Evolutionary conservation across 2,329 filamentous ascomycete genomes (phyloP).

Genomic region (Xylariaceae sp.): DNA sequence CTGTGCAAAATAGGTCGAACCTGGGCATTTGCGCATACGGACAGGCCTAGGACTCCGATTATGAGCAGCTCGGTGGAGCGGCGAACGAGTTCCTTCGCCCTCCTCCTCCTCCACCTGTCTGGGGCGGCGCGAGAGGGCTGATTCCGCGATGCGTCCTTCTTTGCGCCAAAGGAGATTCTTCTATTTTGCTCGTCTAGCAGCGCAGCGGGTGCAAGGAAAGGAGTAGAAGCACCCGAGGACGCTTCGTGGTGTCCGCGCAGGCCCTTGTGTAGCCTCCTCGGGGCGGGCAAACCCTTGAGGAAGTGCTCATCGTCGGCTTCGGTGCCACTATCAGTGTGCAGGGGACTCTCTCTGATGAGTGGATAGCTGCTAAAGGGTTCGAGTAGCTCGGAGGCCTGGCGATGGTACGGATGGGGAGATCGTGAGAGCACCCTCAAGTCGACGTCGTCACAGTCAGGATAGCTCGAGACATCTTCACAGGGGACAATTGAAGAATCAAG

Average conservation of each 20-base stretch:
- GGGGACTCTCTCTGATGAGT: slow-evolving; percentile 58
- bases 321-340: slow-evolving; percentile 86
- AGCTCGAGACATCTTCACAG: slow-evolving; percentile 35
- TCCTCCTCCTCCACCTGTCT: slow-evolving; percentile 52
- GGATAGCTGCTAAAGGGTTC: slow-evolving; percentile 55
- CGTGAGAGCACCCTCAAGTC: slow-evolving; percentile 60
- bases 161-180: slow-evolving; percentile 29
- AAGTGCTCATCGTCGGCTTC: slow-evolving; percentile 95
- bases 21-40: slow-evolving; percentile 55
- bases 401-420: slow-evolving; percentile 73
- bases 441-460: slow-evolving; percentile 47
- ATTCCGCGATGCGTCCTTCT: slow-evolving; percentile 30
- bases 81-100: slow-evolving; percentile 59
- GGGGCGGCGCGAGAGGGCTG: slow-evolving; percentile 36
- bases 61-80: slow-evolving; percentile 61
- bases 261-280: slow-evolving; percentile 80
- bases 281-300: slow-evolving; percentile 83
- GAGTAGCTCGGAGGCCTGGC: slow-evolving; percentile 62
- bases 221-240: slow-evolving; percentile 62
- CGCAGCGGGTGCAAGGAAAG: slow-evolving; percentile 56
- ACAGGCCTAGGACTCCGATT: slow-evolving; percentile 55
- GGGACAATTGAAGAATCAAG: slow-evolving; percentile 47
- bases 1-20: slow-evolving; percentile 53
- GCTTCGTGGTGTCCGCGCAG: slow-evolving; percentile 67
- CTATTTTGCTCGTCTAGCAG: slow-evolving; percentile 50